Evolutionary conservation across 2,329 filamentous ascomycete species (phyloP), one percentile per base, ranked within the genome.

Genomic region (Ustilaginoidea virens): DNA sequence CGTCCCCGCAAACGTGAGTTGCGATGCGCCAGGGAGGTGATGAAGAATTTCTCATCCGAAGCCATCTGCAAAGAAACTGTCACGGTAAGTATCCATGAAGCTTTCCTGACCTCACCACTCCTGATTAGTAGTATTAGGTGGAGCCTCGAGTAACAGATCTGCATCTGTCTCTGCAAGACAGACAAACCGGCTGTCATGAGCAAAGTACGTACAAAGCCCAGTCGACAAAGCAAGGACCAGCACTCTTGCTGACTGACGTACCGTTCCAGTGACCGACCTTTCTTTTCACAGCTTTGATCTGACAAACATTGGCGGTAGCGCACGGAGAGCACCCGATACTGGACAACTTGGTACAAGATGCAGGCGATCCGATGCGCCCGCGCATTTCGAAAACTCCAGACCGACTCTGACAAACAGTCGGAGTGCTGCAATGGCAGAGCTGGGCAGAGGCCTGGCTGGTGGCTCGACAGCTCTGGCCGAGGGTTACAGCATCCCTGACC

Each of bases 1-100:
- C n/a, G n/a, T n/a, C n/a, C n/a, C n/a, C n/a, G n/a, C n/a, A n/a
- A n/a, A n/a, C n/a, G n/a, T n/a, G 40, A 30, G 9, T 34, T 55
- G 20, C 41, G 44, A 5, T 54, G 53, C 1, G 47, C 56, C 10
- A 56, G 55, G 30, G 60, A 65, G 23, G 52, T 74, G 6, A 63
- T 73, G 47, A 47, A 57, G 5, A 63, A 63, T 13, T 79, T 77
- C 36, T 52, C 52, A 9, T 73, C 72, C 3, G 27, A 30, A 10
- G 23, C 11, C 4, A 10, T 35, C 7, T 27, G 23, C 10, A 32
- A 23, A 15, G 27, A 27, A 18, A 11, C 19, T 13, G 23, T 35
- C 13, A 32, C 26, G 17, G 33, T 34, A 31, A 29, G 33, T 23
- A n/a, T n/a, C n/a, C n/a, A n/a, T n/a, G n/a, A n/a, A n/a, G n/a